These are phyloP conservation scores for Rhodomyrtus psidioides DNA, from an alignment of 441 rosid species.

Conservation along the genomic window DNA sequence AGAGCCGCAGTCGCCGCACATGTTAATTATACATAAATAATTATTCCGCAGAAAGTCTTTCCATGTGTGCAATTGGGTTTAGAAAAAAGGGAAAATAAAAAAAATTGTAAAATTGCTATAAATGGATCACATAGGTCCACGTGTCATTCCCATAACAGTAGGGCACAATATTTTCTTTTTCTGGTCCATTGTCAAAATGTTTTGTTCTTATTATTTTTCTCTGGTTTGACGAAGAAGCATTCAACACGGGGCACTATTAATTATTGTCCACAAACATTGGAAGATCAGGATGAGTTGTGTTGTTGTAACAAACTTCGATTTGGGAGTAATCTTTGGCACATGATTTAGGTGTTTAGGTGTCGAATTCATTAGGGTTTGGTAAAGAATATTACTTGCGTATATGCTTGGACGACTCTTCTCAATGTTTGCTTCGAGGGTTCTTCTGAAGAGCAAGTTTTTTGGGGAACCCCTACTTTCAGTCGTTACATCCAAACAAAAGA, in stretches of 20 bases:
- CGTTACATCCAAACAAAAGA: neutral
- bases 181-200: neutral
- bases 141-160: neutral
- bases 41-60: neutral
- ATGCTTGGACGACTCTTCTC: neutral
- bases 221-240: neutral
- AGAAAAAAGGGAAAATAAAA: neutral
- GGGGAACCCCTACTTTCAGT: neutral
- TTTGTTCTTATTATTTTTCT: neutral
- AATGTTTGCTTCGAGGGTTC: neutral
- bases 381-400: neutral
- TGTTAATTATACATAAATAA: neutral
- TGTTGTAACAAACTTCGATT: neutral
- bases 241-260: neutral
- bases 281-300: neutral
- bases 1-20: rapidly evolving
- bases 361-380: neutral
- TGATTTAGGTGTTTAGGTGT: neutral
- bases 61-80: neutral
- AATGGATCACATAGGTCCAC: neutral
- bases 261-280: neutral
- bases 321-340: neutral
- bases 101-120: neutral
- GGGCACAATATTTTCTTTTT: neutral
- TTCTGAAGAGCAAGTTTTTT: neutral